These are phyloP conservation scores for Betula pendula DNA, from an alignment of 306 rosid species.

Conservation along the genomic window DNA sequence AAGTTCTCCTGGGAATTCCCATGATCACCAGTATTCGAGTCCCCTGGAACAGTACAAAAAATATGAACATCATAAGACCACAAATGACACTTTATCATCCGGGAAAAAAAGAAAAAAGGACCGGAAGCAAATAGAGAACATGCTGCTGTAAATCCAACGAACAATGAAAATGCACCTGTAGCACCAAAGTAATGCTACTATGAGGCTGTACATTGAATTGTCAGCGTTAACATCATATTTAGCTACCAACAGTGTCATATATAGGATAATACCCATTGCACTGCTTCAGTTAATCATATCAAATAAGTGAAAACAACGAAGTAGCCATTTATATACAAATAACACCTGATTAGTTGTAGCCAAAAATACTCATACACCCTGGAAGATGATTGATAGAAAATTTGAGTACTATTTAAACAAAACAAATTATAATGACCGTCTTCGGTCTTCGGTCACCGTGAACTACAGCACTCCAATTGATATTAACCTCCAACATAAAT, in stretches of 20 bases:
- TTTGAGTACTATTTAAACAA: no score
- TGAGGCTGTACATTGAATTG: neutral
- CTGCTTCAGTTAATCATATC: neutral
- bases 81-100: neutral
- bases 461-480: no score
- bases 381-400: no score
- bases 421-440: no score
- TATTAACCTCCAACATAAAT: no score
- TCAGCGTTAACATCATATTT: neutral
- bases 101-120: neutral
- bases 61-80: neutral
- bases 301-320: neutral
- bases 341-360: neutral
- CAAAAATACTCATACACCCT: neutral
- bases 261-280: neutral
- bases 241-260: neutral
- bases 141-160: neutral
- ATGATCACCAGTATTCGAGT: conserved; percentile 38
- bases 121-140: neutral
- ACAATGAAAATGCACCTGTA: neutral
- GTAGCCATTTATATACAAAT: neutral
- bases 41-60: conserved; percentile 23
- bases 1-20: conserved; percentile 40
- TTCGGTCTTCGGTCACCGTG: no score
- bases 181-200: neutral